A percentile compares a stretch with the other conserved stretches of the same genome.
These are phyloP conservation scores for Fusarium solani-melongenae DNA, from an alignment of 2,329 filamentous ascomycete species.

Conservation along the genomic window DNA sequence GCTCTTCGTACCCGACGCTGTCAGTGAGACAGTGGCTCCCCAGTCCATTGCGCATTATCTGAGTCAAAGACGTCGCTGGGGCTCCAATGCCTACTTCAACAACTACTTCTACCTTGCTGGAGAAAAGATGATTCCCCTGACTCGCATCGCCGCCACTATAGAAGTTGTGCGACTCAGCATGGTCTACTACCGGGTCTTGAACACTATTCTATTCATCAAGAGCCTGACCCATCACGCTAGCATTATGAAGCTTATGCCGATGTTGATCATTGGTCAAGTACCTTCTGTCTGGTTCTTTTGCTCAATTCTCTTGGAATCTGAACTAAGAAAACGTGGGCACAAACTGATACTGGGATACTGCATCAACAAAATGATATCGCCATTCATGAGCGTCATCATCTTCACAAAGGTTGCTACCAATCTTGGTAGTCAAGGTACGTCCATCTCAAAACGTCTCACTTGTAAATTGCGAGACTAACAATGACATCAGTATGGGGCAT, in stretches of 20 bases:
- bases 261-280: slow-evolving; percentile 29
- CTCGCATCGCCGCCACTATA: slow-evolving; percentile 44
- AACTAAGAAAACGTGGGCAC: slow-evolving; percentile 26
- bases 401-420: slow-evolving; percentile 41
- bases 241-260: slow-evolving; percentile 30
- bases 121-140: slow-evolving; percentile 53
- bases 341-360: slow-evolving; percentile 30
- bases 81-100: slow-evolving; percentile 51
- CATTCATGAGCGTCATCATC: slow-evolving; percentile 36
- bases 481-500: slow-evolving; percentile 30
- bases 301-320: slow-evolving; percentile 28
- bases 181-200: slow-evolving; percentile 49
- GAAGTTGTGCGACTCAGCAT: slow-evolving; percentile 47
- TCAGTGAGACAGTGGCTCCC: slow-evolving; percentile 49
- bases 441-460: not conserved
- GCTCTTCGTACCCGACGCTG: slow-evolving; percentile 47
- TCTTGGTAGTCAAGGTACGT: slow-evolving; percentile 31
- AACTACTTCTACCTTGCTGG: slow-evolving; percentile 49
- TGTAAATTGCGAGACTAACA: not conserved
- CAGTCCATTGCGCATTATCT: slow-evolving; percentile 49
- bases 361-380: slow-evolving; percentile 37
- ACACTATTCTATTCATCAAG: slow-evolving; percentile 45
- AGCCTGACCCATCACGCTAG: slow-evolving; percentile 7
- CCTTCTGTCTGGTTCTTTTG: slow-evolving; percentile 34
- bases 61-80: slow-evolving; percentile 48